Evolutionary conservation across 257 asterid species (phyloP).

Genomic region (Nicotiana noctiflora): DNA sequence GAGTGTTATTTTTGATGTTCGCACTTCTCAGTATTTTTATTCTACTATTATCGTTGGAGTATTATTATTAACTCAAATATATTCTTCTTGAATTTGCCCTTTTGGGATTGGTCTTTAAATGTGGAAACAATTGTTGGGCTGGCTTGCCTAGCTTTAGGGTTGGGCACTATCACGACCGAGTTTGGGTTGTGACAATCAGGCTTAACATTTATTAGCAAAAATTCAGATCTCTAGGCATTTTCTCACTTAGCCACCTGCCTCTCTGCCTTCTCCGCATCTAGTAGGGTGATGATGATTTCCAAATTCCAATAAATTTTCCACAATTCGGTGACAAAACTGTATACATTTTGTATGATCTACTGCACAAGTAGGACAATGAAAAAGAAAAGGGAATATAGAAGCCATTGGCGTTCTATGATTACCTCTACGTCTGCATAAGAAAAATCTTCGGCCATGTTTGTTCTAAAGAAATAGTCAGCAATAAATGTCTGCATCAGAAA

Average conservation of each 20-base stretch:
- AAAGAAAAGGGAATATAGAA: neutral
- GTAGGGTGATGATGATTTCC: neutral
- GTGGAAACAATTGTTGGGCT: too few relatives aligned
- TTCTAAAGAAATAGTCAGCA: constrained; percentile 84
- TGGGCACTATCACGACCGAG: too few relatives aligned
- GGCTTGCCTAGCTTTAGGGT: too few relatives aligned
- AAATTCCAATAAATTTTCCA: neutral
- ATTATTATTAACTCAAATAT: too few relatives aligned
- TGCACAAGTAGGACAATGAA: constrained; percentile 1
- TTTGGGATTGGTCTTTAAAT: too few relatives aligned
- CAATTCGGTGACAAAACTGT: neutral
- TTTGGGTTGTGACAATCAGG: too few relatives aligned
- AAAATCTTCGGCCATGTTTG: constrained; percentile 67
- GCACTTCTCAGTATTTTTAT: too few relatives aligned
- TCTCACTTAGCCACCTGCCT: neutral
- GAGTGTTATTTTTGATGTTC: too few relatives aligned
- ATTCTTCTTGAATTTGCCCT: too few relatives aligned
- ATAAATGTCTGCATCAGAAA: constrained; percentile 63
- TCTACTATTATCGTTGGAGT: too few relatives aligned
- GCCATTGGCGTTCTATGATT: constrained; percentile 3
- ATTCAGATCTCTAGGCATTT: neutral
- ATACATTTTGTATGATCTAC: neutral
- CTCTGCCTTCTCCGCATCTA: neutral
- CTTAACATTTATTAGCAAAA: constrained; percentile 2
- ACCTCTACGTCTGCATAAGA: constrained; percentile 88